Conservation (phyloP, 2,329 filamentous ascomycete genomes). For the Hypoxylon sp. region DNA sequence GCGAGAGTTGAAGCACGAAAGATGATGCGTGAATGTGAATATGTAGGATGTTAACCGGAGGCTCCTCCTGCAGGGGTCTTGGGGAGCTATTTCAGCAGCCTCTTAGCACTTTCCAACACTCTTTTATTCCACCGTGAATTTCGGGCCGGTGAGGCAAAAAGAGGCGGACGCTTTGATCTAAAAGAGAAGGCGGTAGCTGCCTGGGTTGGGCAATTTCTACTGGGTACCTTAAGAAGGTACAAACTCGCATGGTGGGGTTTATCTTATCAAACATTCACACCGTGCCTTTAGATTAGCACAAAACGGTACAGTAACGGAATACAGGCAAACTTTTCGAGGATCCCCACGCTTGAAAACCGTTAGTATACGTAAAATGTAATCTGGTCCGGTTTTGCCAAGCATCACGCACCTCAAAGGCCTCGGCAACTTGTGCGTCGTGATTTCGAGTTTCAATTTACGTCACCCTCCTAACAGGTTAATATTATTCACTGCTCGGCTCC, state of each 20-base stretch:
- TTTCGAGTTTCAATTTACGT: constrained; percentile 32
- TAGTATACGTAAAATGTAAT: background rate
- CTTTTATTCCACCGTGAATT: constrained; percentile 23
- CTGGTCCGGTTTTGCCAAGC: constrained; percentile 21
- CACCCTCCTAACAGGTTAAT: constrained; percentile 4
- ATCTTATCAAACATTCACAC: background rate
- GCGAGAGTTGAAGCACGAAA: constrained; percentile 7
- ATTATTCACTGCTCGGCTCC: constrained; percentile 6
- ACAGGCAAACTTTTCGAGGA: background rate
- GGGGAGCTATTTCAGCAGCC: constrained; percentile 17
- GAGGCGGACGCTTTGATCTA: constrained; percentile 7
- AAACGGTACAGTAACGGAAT: background rate
- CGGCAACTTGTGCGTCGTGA: constrained; percentile 36
- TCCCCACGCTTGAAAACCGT: background rate
- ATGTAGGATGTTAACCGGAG: constrained; percentile 30
- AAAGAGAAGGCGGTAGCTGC: constrained; percentile 24
- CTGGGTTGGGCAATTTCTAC: constrained; percentile 13
- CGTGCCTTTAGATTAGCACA: background rate
- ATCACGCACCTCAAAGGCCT: constrained; percentile 37
- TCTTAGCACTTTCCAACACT: constrained; percentile 30
- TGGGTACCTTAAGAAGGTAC: background rate
- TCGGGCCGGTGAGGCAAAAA: constrained; percentile 13
- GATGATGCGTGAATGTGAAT: constrained; percentile 34
- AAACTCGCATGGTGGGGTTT: constrained; percentile 6
- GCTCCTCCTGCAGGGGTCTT: constrained; percentile 22